Conservation (phyloP, 345 rosid species). For the Brassica incana region DNA sequence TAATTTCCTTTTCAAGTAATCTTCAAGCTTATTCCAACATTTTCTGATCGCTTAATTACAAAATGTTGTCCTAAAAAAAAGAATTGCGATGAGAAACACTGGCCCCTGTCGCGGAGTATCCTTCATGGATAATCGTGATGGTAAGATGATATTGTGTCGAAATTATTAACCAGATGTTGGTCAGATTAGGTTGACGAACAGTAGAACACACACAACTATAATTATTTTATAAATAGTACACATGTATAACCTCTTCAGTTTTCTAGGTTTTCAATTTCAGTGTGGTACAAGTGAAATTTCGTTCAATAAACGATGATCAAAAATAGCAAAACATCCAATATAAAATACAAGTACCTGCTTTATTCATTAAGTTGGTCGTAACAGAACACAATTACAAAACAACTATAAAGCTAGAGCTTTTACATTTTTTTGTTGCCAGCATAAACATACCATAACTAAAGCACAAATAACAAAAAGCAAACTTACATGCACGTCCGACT, state of each 20-base stretch:
- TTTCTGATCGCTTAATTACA: neutral
- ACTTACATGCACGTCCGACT: constrained; percentile 9
- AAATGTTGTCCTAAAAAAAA: neutral
- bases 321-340: neutral
- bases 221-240: neutral
- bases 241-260: neutral
- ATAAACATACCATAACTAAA: neutral
- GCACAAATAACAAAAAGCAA: neutral
- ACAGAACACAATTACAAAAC: neutral
- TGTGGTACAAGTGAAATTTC: neutral
- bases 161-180: neutral
- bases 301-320: neutral
- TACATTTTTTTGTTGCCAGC: neutral
- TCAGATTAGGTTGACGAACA: neutral
- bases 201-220: neutral
- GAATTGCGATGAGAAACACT: neutral
- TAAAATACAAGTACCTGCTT: neutral
- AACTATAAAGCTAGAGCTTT: neutral
- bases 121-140: neutral
- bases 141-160: neutral
- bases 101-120: neutral
- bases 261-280: neutral
- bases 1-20: too few relatives aligned
- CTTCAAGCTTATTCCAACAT: too few relatives aligned
- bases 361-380: neutral